These are phyloP conservation scores for Xylariales sp. DNA, from an alignment of 2,329 filamentous ascomycete species.

Conservation along the genomic window DNA sequence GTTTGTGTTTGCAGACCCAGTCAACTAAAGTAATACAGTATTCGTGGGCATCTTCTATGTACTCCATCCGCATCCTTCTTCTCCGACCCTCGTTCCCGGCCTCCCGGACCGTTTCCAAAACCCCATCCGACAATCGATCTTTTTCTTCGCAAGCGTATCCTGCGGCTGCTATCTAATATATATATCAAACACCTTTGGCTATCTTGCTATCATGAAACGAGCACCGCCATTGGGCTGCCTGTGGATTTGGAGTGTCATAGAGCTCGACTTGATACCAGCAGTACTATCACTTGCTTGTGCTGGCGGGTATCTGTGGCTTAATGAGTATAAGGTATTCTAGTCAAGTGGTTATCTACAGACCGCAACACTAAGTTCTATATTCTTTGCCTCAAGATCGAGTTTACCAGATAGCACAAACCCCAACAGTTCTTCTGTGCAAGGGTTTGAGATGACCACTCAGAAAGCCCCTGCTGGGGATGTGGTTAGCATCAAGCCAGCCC, in stretches of 20 bases:
- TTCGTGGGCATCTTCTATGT: slow-evolving; percentile 52
- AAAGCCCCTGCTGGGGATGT: too few species aligned
- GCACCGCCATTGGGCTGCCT: slow-evolving; percentile 84
- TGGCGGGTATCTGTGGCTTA: slow-evolving; percentile 40
- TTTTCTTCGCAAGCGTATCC: slow-evolving; percentile 55
- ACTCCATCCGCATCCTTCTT: slow-evolving; percentile 49
- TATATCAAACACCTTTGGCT: slow-evolving; percentile 74
- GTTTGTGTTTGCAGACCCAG: neutral
- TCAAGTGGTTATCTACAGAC: slow-evolving; percentile 8
- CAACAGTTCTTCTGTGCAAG: too few species aligned
- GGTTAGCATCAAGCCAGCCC: slow-evolving; percentile 9
- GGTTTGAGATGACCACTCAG: too few species aligned
- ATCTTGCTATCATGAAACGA: slow-evolving; percentile 86
- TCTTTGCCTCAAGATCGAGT: too few species aligned
- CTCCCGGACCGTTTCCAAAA: slow-evolving; percentile 42
- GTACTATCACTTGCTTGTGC: slow-evolving; percentile 46
- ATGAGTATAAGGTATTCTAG: slow-evolving; percentile 44
- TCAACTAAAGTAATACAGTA: slow-evolving; percentile 32
- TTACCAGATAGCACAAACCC: too few species aligned
- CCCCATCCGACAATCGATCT: slow-evolving; percentile 53
- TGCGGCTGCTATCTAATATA: slow-evolving; percentile 77
- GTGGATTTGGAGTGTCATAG: slow-evolving; percentile 91
- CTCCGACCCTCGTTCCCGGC: slow-evolving; percentile 44
- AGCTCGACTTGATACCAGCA: slow-evolving; percentile 69
- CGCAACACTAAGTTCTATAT: neutral